phyloP scores from a whole-genome alignment of 1,284 basidiomycete species.

The Fomitiporia mediterranea region DNA sequence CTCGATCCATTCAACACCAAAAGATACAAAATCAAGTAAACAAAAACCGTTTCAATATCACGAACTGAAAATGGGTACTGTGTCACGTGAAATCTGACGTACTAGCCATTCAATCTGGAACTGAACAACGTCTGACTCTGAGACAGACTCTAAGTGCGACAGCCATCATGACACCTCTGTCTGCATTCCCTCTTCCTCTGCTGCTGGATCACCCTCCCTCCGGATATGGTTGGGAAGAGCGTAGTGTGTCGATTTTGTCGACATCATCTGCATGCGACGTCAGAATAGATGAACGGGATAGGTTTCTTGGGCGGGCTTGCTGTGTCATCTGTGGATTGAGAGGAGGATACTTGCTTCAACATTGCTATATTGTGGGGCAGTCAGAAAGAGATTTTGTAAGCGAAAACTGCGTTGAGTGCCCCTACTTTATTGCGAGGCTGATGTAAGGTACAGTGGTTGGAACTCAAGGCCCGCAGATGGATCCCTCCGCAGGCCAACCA shows the following conservation, averaged over 20 bases:
- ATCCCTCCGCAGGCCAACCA: neutral
- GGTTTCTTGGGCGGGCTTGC: neutral
- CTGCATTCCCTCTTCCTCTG: neutral
- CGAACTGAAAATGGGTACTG: too few relatives aligned
- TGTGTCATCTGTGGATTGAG: neutral
- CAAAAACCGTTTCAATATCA: too few relatives aligned
- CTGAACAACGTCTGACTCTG: too few relatives aligned
- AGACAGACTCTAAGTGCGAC: too few relatives aligned
- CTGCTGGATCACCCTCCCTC: neutral
- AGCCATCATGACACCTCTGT: neutral
- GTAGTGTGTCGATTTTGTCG: neutral
- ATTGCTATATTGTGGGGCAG: neutral
- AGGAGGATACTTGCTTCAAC: neutral
- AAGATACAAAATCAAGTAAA: too few relatives aligned
- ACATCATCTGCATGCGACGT: neutral
- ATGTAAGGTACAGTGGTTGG: neutral
- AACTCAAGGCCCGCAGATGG: neutral
- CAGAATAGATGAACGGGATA: neutral
- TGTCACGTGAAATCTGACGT: too few relatives aligned
- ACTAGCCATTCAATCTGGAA: too few relatives aligned
- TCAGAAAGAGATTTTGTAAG: neutral
- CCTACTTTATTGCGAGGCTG: neutral
- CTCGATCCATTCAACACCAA: too few relatives aligned
- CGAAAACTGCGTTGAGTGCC: too few relatives aligned
- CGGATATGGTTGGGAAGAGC: neutral